A percentile compares a stretch with the other conserved stretches of the same genome.
Evolutionary conservation across 2,329 filamentous ascomycete species (phyloP).

Genomic region (Aspergillus quadricinctus): DNA sequence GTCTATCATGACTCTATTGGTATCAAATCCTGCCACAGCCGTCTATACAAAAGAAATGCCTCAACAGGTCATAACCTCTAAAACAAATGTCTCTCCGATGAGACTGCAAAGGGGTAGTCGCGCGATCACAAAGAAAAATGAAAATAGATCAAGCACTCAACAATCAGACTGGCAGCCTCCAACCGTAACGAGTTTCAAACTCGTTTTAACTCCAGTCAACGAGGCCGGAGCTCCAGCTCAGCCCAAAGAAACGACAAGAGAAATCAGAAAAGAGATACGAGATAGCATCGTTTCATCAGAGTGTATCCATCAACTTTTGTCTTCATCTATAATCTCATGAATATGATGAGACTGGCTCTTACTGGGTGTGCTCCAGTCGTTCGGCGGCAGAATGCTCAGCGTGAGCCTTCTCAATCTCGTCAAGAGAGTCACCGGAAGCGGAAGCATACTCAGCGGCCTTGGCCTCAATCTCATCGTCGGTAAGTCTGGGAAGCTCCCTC

Average conservation of each 20-base stretch:
- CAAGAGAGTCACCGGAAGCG: slow-evolving; percentile 10
- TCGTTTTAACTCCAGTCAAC: background rate
- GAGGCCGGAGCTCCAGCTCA: background rate
- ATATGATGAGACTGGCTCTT: slow-evolving; percentile 11
- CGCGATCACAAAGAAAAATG: background rate
- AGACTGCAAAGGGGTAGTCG: background rate
- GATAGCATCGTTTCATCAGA: background rate
- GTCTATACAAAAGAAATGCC: background rate
- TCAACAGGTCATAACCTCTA: background rate
- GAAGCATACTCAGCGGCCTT: slow-evolving; percentile 32
- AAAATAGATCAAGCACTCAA: background rate
- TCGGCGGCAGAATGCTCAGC: slow-evolving; percentile 7
- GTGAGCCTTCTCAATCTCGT: slow-evolving; percentile 21
- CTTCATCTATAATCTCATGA: background rate
- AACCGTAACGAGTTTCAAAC: background rate
- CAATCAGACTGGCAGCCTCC: background rate
- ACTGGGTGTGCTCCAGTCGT: slow-evolving; percentile 7
- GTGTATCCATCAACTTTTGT: background rate
- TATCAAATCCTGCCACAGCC: background rate
- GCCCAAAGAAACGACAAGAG: background rate
- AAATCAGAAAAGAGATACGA: background rate
- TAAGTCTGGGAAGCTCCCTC: slow-evolving; percentile 29
- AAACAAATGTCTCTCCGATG: background rate
- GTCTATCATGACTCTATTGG: background rate
- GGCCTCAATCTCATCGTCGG: slow-evolving; percentile 31